Evolutionary conservation across 495 filamentous ascomycete genomes (phyloP), one percentile per base, ranked within the genome.

Genomic region (Penicillium simplicissimum): DNA sequence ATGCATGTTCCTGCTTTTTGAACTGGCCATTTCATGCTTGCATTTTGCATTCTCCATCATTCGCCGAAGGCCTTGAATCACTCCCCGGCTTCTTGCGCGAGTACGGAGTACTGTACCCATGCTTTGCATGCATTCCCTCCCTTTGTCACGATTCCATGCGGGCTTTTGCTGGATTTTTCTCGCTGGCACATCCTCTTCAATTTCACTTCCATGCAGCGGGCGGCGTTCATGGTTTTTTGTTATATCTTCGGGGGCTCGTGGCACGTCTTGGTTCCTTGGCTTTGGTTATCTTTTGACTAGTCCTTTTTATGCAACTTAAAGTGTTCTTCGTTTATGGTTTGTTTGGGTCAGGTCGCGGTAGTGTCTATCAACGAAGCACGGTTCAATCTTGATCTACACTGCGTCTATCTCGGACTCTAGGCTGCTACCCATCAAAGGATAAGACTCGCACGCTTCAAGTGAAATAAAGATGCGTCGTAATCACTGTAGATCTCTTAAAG

Each of bases 151-250:
- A 59, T 51, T 23, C 25, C n/a, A 59, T 52, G 34, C 43, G 13
- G 14, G 42, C 34, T 47, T 55, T 52, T 42, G 48, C 54, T 25
- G 17, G 47, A 55, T 57, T 45, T 55, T 69, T 49, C 28, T 45
- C 56, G 53, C 23, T 45, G 51, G 52, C 51, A 64, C 55, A 63
- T 63, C 21, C 23, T 34, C 48, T 51, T 56, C 48, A 60, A 57
- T 58, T 59, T 40, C 59, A 59, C 48, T 64, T 21, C 38, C 52
- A 55, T 65, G 69, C 69, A 71, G 69, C 69, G 69, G 61, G 58
- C 62, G 69, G 69, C 69, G 69, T 70, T 69, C 23, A 55, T 56
- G 55, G 64, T 40, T 58, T 33, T 40, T 45, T 58, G 19, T 62
- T 61, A 13, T 31, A 48, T 60, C 11, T 33, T 45, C 8, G 19